A percentile compares a stretch with the other conserved stretches of the same genome.
Conservation (phyloP, 305 asterid species). For the Fraxinus velutina region DNA sequence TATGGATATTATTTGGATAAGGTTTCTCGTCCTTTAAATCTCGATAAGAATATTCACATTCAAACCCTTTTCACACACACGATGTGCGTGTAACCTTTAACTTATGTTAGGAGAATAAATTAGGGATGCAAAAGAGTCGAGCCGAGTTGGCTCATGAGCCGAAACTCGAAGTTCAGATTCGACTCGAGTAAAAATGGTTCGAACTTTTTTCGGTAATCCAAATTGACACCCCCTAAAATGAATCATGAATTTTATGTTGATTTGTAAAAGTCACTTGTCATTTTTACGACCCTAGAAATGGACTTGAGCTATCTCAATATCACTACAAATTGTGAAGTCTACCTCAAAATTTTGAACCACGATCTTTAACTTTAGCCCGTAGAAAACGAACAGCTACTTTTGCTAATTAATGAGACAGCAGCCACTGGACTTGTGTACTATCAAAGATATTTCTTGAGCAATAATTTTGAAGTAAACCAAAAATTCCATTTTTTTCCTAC, state of each 20-base stretch:
- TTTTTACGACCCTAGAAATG: not conserved
- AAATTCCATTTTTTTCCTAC: not conserved
- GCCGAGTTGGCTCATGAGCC: not conserved
- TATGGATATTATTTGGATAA: not conserved
- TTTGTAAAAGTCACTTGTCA: constrained; percentile 11
- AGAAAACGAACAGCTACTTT: constrained; percentile 26
- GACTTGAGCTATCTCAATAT: constrained; percentile 5
- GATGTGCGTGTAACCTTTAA: not conserved
- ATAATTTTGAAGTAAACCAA: not conserved
- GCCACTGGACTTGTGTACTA: not conserved
- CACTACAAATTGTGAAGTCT: constrained; percentile 14
- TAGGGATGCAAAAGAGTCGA: not conserved
- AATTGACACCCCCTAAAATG: not conserved
- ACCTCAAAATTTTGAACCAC: constrained; percentile 25
- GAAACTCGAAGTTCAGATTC: not conserved
- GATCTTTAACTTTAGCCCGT: not conserved
- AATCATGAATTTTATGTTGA: not conserved
- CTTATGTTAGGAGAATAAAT: not conserved
- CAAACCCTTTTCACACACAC: not conserved
- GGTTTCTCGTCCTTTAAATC: not conserved
- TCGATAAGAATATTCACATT: not conserved
- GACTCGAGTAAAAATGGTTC: not conserved
- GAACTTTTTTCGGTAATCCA: not conserved
- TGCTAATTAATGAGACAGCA: constrained; percentile 24
- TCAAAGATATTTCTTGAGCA: constrained; percentile 12